Evolutionary conservation across 139 green algal species (phyloP).

Genomic region (Picochlorum sp.): DNA sequence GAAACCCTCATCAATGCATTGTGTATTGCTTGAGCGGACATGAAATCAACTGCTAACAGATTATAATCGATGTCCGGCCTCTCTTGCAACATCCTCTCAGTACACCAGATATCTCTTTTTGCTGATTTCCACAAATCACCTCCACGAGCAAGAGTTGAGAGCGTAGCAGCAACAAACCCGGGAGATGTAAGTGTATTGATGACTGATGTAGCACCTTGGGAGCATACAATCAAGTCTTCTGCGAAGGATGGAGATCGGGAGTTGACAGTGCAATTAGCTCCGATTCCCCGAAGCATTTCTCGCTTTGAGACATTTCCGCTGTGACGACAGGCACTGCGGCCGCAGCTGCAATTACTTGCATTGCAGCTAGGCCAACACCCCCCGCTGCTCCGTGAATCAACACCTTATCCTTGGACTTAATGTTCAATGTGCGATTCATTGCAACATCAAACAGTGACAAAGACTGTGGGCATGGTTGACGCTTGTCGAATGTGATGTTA

Average conservation of each 20-base stretch:
- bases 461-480: constrained; percentile 66
- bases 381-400: constrained; percentile 66
- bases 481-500: constrained; percentile 49
- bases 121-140: constrained; percentile 67
- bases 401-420: constrained; percentile 35
- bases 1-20: constrained; percentile 19
- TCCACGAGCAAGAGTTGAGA: constrained; percentile 40
- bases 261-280: constrained; percentile 24
- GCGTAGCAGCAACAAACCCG: constrained; percentile 62
- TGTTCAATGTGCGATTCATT: constrained; percentile 30
- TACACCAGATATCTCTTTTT: constrained; percentile 78
- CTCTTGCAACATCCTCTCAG: constrained; percentile 41
- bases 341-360: constrained; percentile 37
- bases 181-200: constrained; percentile 76
- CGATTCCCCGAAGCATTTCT: constrained; percentile 33
- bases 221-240: constrained; percentile 2
- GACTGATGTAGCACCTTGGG: constrained; percentile 12
- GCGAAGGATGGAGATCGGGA: constrained; percentile 51
- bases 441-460: constrained; percentile 56
- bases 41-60: constrained; percentile 75
- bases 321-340: constrained; percentile 35
- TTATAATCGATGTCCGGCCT: constrained; percentile 57
- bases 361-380: constrained; percentile 59
- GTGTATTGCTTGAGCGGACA: constrained; percentile 44
- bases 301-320: constrained; percentile 43